Evolutionary conservation across 768 basidiomycete species (phyloP).

Genomic region (button mushroom (Agaricus bisporus)): DNA sequence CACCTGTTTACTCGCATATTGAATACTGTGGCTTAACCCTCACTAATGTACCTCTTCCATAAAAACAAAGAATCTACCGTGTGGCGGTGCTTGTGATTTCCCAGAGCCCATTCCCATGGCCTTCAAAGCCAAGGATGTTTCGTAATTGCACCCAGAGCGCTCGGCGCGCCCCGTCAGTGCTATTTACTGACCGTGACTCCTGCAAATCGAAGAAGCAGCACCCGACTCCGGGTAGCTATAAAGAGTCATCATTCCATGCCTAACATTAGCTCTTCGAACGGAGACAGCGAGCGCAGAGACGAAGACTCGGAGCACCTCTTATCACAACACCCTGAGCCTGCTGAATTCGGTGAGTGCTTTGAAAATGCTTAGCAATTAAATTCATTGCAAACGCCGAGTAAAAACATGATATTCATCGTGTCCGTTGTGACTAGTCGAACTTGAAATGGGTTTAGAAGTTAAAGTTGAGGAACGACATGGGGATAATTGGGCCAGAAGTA

Average conservation of each 20-base stretch:
- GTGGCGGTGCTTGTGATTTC: neutral
- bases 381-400: no score
- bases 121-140: no score
- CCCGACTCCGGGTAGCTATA: no score
- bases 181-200: no score
- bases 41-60: constrained; percentile 1
- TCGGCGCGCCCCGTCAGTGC: no score
- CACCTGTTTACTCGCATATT: neutral
- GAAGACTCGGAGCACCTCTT: constrained; percentile 1
- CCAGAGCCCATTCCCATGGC: neutral
- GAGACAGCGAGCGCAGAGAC: neutral
- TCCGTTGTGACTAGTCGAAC: neutral
- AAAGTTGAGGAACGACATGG: constrained; percentile 32
- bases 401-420: no score
- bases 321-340: neutral
- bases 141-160: no score
- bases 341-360: neutral
- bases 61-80: no score
- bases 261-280: neutral
- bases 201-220: no score
- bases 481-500: constrained; percentile 26
- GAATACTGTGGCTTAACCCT: neutral
- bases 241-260: neutral
- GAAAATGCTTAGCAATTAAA: neutral
- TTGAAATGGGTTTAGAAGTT: constrained; percentile 1